phyloP scores from a whole-genome alignment of 768 basidiomycete genomes.

The Leccinum longicurvipes region DNA sequence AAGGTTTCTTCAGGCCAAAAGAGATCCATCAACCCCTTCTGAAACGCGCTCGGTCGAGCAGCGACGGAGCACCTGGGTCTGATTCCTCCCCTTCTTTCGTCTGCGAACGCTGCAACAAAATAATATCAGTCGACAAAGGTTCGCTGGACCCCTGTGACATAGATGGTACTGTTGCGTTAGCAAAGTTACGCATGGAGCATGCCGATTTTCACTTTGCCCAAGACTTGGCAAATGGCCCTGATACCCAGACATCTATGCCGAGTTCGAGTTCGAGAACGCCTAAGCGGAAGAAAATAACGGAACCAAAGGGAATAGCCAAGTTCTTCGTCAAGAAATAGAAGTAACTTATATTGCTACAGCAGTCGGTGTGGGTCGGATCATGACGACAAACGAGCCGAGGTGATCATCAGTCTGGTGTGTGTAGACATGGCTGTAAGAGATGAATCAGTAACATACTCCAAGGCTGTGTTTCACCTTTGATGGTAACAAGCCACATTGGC shows the following conservation, averaged over 20 bases:
- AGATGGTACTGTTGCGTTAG: conserved; percentile 36
- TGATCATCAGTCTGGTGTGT: background rate
- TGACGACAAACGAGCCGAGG: background rate
- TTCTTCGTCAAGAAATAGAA: conserved; percentile 40
- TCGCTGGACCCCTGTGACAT: conserved; percentile 18
- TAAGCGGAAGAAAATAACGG: conserved; percentile 31
- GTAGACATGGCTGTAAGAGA: background rate
- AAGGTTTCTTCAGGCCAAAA: conserved; percentile 69
- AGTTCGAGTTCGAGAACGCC: conserved; percentile 16
- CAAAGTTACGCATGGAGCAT: conserved; percentile 62
- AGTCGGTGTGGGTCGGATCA: background rate
- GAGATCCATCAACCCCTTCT: conserved; percentile 20
- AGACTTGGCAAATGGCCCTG: conserved; percentile 55
- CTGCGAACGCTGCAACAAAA: conserved; percentile 59
- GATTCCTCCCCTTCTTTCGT: conserved; percentile 38
- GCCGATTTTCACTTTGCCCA: conserved; percentile 88
- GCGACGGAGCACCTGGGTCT: conserved; percentile 4
- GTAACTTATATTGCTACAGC: background rate
- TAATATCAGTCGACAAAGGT: conserved; percentile 34
- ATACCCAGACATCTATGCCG: conserved; percentile 2
- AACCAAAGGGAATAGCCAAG: conserved; percentile 43
- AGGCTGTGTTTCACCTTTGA: conserved; percentile 17
- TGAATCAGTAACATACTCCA: background rate
- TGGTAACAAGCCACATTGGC: conserved; percentile 8
- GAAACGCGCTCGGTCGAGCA: conserved; percentile 41